phyloP scores from a whole-genome alignment of 192 early-diverging fungal genomes.

The Gonapodya prolifera region DNA sequence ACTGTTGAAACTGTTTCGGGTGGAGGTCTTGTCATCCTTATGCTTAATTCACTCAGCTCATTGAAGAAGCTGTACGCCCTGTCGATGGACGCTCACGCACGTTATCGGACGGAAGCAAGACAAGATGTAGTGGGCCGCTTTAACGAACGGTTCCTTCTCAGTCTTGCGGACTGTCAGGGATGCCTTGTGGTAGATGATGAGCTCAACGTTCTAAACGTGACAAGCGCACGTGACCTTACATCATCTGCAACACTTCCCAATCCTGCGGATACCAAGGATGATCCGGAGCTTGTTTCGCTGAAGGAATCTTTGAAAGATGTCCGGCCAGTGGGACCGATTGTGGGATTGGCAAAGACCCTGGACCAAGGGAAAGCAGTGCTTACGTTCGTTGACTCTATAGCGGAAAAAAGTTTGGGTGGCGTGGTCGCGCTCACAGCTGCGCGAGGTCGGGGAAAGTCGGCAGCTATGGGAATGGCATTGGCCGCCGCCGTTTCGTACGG shows the following conservation, averaged over 20 bases:
- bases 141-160: constrained; percentile 96
- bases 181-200: constrained; percentile 97
- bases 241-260: not conserved
- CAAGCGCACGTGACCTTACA: constrained; percentile 54
- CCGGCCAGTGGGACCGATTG: constrained; percentile 77
- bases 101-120: constrained; percentile 90
- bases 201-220: constrained; percentile 91
- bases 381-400: constrained; percentile 92
- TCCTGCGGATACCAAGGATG: constrained; percentile 17
- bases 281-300: constrained; percentile 62
- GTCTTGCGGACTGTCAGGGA: constrained; percentile 70
- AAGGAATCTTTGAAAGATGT: constrained; percentile 83
- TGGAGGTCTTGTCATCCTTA: constrained; percentile 83
- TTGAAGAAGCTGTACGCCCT: constrained; percentile 95
- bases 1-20: constrained; percentile 99
- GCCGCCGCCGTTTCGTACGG: constrained; percentile 94
- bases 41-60: constrained; percentile 90
- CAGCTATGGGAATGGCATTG: constrained; percentile 85
- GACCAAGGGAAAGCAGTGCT: constrained; percentile 96
- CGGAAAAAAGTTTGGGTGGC: constrained; percentile 82
- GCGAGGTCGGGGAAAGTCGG: constrained; percentile 96
- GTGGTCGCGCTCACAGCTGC: constrained; percentile 89
- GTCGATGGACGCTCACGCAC: constrained; percentile 96
- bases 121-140: constrained; percentile 89
- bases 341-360: constrained; percentile 64